phyloP scores from a whole-genome alignment of 2,329 filamentous ascomycete species.

The Fusarium goolgardi region DNA sequence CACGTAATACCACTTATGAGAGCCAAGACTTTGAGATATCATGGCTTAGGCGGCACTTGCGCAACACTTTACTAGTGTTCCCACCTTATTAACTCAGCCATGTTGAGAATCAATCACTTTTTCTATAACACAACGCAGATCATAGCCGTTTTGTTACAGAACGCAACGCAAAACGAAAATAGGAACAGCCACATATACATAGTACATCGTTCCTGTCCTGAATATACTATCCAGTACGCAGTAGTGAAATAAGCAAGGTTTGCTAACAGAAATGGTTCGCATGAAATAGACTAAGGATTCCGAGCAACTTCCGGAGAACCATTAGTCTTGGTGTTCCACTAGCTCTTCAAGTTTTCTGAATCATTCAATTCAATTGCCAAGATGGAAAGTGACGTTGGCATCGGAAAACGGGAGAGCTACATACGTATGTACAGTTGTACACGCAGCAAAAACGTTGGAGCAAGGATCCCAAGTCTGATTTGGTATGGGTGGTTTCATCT shows the following conservation, averaged over 20 bases:
- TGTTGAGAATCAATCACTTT: conserved; percentile 19
- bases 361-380: conserved; percentile 31
- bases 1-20: conserved; percentile 19
- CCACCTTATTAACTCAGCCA: conserved; percentile 35
- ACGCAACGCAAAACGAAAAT: conserved; percentile 13
- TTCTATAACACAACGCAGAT: conserved; percentile 21
- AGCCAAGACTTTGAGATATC: conserved; percentile 16
- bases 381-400: conserved; percentile 35
- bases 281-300: background rate
- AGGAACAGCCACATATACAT: background rate
- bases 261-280: background rate
- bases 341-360: conserved; percentile 5
- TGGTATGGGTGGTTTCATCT: conserved; percentile 5
- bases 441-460: conserved; percentile 12
- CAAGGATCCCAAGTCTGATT: conserved; percentile 25
- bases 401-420: conserved; percentile 2
- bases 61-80: conserved; percentile 33
- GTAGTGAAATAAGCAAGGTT: background rate
- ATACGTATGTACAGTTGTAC: background rate
- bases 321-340: conserved; percentile 14
- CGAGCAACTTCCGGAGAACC: conserved; percentile 5
- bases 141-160: conserved; percentile 25
- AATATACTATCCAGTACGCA: background rate
- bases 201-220: background rate
- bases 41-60: conserved; percentile 38